Evolutionary conservation across 1,139 yeast genomes (phyloP), one percentile per base, ranked within the genome.

Genomic region (Zygoascus sp.): DNA sequence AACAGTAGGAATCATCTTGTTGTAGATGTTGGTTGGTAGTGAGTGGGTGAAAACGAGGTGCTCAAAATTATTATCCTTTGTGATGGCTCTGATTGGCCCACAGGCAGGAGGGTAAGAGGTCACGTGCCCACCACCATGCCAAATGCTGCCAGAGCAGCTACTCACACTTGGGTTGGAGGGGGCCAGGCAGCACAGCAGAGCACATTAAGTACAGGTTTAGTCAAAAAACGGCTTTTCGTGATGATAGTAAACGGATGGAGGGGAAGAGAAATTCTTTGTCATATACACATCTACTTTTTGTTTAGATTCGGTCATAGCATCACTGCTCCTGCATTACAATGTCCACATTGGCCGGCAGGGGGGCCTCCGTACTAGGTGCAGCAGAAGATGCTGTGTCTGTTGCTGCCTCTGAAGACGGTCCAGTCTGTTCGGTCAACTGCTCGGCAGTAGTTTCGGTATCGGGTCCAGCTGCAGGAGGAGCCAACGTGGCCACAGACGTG

Each of bases 1-100:
- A 34, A 35, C 45, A 4, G 45, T 32, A 25, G 45, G 45, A 42
- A 42, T 32, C 45, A 42, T 42, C 16, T 37, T 25, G 9, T 39
- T 20, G 37, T 19, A 17, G 37, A 5, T 9, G 15, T n/a, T 5
- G 8, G 42, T 20, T 38, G 32, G 27, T 19, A 16, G 41, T 23
- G 20, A 11, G 32, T 38, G 13, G 41, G 32, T 13, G 32, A 23
- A 38, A 40, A 19, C 17, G 32, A 28, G 25, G 17, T 22, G 34
- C 16, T 27, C 17, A 17, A 19, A 28, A 40, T 28, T n/a, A 40
- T 17, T 3, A 21, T 19, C 10, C 36, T 40, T 40, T 40, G 42
- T 28, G 25, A 25, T n/a, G 10, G n/a, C 2, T 19, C n/a, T 40
- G 42, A 40, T 40, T 40, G 42, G 42, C 19, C 13, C 20, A 13